These are phyloP conservation scores for Leucosporidium yakuticum DNA, from an alignment of 768 basidiomycete species.

Conservation along the genomic window DNA sequence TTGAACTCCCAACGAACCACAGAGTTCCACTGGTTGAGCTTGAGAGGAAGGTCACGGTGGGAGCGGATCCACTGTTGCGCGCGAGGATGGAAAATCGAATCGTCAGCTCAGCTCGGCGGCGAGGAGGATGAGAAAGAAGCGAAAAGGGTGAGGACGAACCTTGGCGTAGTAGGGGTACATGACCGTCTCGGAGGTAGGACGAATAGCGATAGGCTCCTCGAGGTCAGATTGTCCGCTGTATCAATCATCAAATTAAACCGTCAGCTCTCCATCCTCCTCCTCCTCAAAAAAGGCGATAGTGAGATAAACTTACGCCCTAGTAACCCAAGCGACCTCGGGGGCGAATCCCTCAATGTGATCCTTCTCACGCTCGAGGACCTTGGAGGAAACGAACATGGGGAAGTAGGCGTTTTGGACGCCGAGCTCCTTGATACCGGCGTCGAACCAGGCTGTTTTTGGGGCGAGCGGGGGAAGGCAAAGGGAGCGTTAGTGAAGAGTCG, in stretches of 20 bases:
- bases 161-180: constrained; percentile 99
- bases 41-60: constrained; percentile 92
- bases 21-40: constrained; percentile 98
- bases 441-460: constrained; percentile 71
- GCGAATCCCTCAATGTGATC: constrained; percentile 99
- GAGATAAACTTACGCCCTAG: constrained; percentile 65
- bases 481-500: no score
- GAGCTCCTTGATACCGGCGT: constrained; percentile 75
- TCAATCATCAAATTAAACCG: background rate
- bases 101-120: background rate
- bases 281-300: background rate
- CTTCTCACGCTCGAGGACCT: constrained; percentile 92
- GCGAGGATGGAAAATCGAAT: background rate
- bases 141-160: constrained; percentile 10
- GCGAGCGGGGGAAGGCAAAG: no score
- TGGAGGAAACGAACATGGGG: constrained; percentile 94
- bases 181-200: constrained; percentile 95
- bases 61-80: constrained; percentile 75
- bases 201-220: constrained; percentile 94
- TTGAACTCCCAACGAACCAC: constrained; percentile 99
- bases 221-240: constrained; percentile 80
- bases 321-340: constrained; percentile 99
- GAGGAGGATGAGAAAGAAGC: background rate
- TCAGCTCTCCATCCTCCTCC: background rate
- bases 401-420: constrained; percentile 97